Conservation (phyloP, 2,329 filamentous ascomycete genomes). For the Seiridium cupressi region DNA sequence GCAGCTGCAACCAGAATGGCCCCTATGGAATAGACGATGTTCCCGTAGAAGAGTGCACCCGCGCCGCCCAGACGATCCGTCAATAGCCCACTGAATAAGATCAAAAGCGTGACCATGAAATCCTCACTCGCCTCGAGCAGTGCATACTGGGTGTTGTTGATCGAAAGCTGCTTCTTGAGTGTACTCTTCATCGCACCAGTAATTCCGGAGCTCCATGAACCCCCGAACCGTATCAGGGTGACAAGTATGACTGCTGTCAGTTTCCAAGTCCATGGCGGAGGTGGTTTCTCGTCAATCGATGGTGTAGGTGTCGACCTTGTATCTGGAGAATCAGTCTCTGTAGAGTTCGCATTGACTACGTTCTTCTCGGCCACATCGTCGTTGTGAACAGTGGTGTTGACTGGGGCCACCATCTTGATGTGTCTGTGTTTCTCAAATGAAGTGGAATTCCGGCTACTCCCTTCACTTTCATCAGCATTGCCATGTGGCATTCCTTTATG, state of each 20-base stretch:
- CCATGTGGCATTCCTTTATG: neutral
- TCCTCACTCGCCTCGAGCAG: slow-evolving; percentile 59
- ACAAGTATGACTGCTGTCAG: slow-evolving; percentile 47
- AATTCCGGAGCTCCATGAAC: slow-evolving; percentile 58
- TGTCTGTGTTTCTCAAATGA: neutral
- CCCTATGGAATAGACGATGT: slow-evolving; percentile 56
- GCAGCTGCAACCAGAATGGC: slow-evolving; percentile 59
- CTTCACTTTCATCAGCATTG: neutral
- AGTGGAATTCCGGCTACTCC: neutral
- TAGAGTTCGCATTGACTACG: no score
- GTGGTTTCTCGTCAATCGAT: neutral
- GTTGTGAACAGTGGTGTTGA: neutral
- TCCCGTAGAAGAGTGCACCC: slow-evolving; percentile 58
- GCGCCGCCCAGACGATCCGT: slow-evolving; percentile 60
- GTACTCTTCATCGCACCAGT: slow-evolving; percentile 61
- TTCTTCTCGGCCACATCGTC: neutral
- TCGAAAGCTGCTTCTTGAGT: slow-evolving; percentile 57
- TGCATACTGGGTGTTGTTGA: slow-evolving; percentile 59
- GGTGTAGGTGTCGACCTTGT: neutral
- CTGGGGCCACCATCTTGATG: neutral
- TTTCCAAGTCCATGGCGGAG: slow-evolving; percentile 19
- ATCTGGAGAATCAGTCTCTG: neutral
- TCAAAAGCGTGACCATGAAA: slow-evolving; percentile 58
- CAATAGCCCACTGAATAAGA: slow-evolving; percentile 52
- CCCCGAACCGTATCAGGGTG: slow-evolving; percentile 56